phyloP scores from a whole-genome alignment of 2,329 filamentous ascomycete genomes.

The Dothistroma pini region DNA sequence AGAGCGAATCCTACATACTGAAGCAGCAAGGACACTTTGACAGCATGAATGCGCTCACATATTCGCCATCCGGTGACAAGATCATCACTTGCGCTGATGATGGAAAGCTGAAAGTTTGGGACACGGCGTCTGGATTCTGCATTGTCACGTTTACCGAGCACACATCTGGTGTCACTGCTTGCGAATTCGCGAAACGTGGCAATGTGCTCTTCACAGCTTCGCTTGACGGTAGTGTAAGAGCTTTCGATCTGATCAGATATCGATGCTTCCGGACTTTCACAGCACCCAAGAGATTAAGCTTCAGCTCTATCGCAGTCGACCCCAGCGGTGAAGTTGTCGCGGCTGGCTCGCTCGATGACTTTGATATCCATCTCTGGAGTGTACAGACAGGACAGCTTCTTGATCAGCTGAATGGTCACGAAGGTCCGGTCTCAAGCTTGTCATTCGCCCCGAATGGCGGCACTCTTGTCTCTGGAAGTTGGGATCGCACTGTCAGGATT shows the following conservation, averaged over 20 bases:
- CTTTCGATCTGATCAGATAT: constrained; percentile 94
- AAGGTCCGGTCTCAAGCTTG: constrained; percentile 85
- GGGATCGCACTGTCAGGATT: constrained; percentile 92
- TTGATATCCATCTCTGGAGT: constrained; percentile 97
- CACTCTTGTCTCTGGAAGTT: constrained; percentile 83
- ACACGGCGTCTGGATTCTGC: constrained; percentile 93
- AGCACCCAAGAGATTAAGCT: constrained; percentile 83
- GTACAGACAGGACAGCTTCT: constrained; percentile 96
- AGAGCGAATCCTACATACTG: constrained; percentile 96
- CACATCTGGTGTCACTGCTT: constrained; percentile 87
- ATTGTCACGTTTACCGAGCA: constrained; percentile 98
- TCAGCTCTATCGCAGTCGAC: constrained; percentile 93
- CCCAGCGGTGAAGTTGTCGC: constrained; percentile 95
- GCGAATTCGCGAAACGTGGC: constrained; percentile 90
- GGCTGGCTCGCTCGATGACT: constrained; percentile 90
- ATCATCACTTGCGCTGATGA: constrained; percentile 95
- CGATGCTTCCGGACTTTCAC: constrained; percentile 98
- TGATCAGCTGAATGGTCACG: constrained; percentile 85
- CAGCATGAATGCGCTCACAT: constrained; percentile 87
- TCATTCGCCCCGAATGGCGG: constrained; percentile 85
- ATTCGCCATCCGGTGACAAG: constrained; percentile 88
- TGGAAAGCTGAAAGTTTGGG: constrained; percentile 98
- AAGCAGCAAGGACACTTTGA: constrained; percentile 99
- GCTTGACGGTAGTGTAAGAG: constrained; percentile 87
- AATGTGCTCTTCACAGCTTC: constrained; percentile 96